Percentiles rank a stretch among this genome's conserved stretches.
Conservation (phyloP, 805 yeast species). For the Pichia thaimueangensis region DNA sequence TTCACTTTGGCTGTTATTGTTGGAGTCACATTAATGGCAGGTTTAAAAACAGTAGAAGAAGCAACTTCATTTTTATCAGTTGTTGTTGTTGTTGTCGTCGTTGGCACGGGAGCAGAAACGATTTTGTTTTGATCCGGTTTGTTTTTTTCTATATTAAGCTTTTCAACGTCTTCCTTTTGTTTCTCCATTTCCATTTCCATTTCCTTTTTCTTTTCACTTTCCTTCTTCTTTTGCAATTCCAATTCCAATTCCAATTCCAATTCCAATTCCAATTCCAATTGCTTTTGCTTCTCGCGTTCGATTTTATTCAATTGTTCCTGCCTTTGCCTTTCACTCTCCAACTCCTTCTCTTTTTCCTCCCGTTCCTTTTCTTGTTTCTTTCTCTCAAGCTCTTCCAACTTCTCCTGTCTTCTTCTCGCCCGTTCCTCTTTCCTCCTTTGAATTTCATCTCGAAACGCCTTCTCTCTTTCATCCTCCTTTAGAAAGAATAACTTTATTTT, state of each 20-base stretch:
- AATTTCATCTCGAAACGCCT: conserved; percentile 28
- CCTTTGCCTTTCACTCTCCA: conserved; percentile 10
- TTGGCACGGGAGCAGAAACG: too few relatives aligned
- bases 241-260: neutral
- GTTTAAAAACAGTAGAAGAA: too few relatives aligned
- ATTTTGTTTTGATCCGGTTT: too few relatives aligned
- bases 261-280: neutral
- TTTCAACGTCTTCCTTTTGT: too few relatives aligned
- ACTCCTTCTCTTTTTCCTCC: conserved; percentile 10
- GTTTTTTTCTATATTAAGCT: too few relatives aligned
- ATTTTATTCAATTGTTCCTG: neutral
- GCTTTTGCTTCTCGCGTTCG: conserved; percentile 1
- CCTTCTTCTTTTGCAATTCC: neutral
- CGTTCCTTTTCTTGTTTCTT: conserved; percentile 10
- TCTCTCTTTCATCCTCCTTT: conserved; percentile 68
- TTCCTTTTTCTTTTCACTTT: too few relatives aligned
- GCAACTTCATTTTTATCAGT: too few relatives aligned
- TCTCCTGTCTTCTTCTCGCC: conserved; percentile 31
- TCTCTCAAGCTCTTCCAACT: conserved; percentile 17
- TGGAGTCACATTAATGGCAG: too few relatives aligned
- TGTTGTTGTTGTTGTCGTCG: too few relatives aligned
- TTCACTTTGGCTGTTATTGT: too few relatives aligned
- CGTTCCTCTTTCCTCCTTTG: conserved; percentile 27
- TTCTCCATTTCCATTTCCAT: too few relatives aligned
- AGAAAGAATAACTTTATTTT: conserved; percentile 74